Evolutionary conservation across 2,329 filamentous ascomycete genomes (phyloP), one percentile per base, ranked within the genome.

Genomic region (Leptographium wingfieldii): DNA sequence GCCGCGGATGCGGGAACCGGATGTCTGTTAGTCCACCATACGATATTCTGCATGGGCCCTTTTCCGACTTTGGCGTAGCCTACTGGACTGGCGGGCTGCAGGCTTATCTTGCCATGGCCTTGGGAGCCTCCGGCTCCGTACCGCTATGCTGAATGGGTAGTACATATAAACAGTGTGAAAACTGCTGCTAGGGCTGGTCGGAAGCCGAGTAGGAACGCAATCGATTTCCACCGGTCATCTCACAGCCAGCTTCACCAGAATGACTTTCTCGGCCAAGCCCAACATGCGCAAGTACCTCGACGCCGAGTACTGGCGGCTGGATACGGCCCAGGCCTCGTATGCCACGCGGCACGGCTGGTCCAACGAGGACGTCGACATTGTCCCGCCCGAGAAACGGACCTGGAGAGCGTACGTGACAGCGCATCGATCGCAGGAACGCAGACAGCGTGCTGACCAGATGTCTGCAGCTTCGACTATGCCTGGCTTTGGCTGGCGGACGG

Each of bases 401-500:
- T 58, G 57, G 57, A 33, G 57, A 19, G 51, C 57, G 57, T 58
- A 51, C 7, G 56, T 52, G 9, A 7, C 38, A 31, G 38, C 35
- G 11, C 5, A 16, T 14, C 35, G 12, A 19, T 16, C 25, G 27
- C 12, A 14, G 33, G 6, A 35, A 19, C 46, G 22, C 14, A 19
- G 1, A 25, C 6, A 7, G 14, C 22, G 33, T 40, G 38, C 16
- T 25, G 16, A 19, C 10, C 33, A 10, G 33, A 2, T 35, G 38
- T 14, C 38, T 14, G 4, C 33, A 60, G 59, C 12, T 59, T 63
- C 25, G 65, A 66, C 58, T 66, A 60, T 46, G 58, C 65, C 22
- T 66, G 63, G 62, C 61, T 66, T 5, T 67, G 64, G 66, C 48
- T 67, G 25, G 61, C 64, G 10, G 65, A 66, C 27, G 65, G 64